A percentile compares a stretch with the other conserved stretches of the same genome.
Conservation (phyloP, 2,329 filamentous ascomycete genomes). For the Nemania bipapillata region DNA sequence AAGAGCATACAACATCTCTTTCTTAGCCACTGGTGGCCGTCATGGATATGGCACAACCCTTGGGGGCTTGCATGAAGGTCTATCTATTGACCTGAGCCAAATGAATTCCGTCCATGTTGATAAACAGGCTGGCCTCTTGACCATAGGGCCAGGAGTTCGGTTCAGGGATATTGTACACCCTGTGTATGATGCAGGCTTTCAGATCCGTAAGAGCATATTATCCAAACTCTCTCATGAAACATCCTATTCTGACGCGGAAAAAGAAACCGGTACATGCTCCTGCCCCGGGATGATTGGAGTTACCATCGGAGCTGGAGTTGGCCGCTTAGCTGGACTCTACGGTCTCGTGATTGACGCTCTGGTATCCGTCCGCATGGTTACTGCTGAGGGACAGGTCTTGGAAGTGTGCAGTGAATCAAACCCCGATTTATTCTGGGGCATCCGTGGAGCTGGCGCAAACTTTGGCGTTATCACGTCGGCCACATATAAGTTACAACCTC, state of each 20-base stretch:
- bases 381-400: slow-evolving; percentile 41
- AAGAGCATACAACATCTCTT: slow-evolving; percentile 1
- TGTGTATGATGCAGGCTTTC: slow-evolving; percentile 7
- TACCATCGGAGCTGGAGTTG: slow-evolving; percentile 43
- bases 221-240: too few relatives aligned
- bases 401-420: slow-evolving; percentile 17
- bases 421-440: not conserved
- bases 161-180: not conserved
- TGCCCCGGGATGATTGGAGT: slow-evolving; percentile 41
- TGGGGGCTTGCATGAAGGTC: not conserved
- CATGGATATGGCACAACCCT: slow-evolving; percentile 17
- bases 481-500: too few relatives aligned
- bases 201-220: too few relatives aligned
- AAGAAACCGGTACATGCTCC: slow-evolving; percentile 27
- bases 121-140: not conserved
- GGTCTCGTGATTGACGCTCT: slow-evolving; percentile 47
- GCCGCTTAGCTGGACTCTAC: slow-evolving; percentile 37
- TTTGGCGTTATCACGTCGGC: not conserved
- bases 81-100: slow-evolving; percentile 24
- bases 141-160: not conserved
- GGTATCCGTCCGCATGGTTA: slow-evolving; percentile 45
- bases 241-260: too few relatives aligned
- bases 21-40: slow-evolving; percentile 12
- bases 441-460: not conserved
- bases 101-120: not conserved